Percentiles rank a stretch among this genome's conserved stretches.
Evolutionary conservation across 306 rosid genomes (phyloP).

Genomic region (Senna siamea): DNA sequence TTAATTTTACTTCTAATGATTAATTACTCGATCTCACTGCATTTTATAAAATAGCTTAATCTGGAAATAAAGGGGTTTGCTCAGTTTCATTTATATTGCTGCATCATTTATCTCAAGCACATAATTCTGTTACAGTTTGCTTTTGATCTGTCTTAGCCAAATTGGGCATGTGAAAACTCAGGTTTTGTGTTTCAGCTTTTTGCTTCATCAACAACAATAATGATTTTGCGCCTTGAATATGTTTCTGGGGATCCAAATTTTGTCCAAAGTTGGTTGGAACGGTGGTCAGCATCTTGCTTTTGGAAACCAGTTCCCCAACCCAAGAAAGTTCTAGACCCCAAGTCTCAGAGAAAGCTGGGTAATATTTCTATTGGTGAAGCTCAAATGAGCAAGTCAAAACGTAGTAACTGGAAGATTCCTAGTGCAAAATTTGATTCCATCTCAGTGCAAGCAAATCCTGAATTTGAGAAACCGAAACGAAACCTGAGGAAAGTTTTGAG

Average conservation of each 20-base stretch:
- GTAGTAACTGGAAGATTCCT: slow-evolving; percentile 58
- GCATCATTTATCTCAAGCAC: neutral
- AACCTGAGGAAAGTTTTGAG: slow-evolving; percentile 51
- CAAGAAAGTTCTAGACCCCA: slow-evolving; percentile 54
- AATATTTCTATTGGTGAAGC: slow-evolving; percentile 56
- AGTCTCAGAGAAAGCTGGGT: slow-evolving; percentile 59
- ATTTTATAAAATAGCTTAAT: neutral
- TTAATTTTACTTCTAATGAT: no score
- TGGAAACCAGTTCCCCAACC: slow-evolving; percentile 82
- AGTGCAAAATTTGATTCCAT: slow-evolving; percentile 52
- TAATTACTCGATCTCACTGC: neutral
- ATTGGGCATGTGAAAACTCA: slow-evolving; percentile 28
- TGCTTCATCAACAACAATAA: slow-evolving; percentile 57
- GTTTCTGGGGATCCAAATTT: slow-evolving; percentile 65
- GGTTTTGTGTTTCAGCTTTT: slow-evolving; percentile 58
- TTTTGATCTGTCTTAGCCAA: neutral
- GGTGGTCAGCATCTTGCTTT: slow-evolving; percentile 73
- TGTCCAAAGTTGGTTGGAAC: slow-evolving; percentile 66
- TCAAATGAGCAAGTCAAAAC: slow-evolving; percentile 63
- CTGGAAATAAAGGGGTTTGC: neutral
- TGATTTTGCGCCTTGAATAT: slow-evolving; percentile 59
- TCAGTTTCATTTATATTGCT: neutral
- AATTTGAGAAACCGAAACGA: slow-evolving; percentile 78
- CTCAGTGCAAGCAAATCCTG: slow-evolving; percentile 53
- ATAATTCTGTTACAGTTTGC: slow-evolving; percentile 3